Evolutionary conservation across 1,139 yeast genomes (phyloP).

Genomic region (Martiniozyma asiatica): DNA sequence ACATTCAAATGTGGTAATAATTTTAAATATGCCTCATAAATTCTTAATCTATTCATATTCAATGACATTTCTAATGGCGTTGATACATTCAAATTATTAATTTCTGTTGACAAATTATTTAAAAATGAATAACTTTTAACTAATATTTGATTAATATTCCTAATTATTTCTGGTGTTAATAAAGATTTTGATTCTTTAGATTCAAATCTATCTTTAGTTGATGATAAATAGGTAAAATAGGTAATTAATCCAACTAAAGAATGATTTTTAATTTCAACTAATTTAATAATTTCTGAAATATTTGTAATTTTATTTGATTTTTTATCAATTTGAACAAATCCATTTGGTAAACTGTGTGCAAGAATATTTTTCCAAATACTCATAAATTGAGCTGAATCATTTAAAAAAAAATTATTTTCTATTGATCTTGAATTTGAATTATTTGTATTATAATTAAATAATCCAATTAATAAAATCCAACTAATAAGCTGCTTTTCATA

Average conservation of each 20-base stretch:
- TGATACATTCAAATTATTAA: constrained; percentile 8
- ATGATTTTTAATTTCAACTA: constrained; percentile 35
- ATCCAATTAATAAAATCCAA: constrained; percentile 71
- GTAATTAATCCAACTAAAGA: constrained; percentile 34
- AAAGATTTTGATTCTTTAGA: constrained; percentile 11
- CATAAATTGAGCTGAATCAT: constrained; percentile 44
- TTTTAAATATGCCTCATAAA: constrained; percentile 31
- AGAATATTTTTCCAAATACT: constrained; percentile 76
- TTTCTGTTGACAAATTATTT: constrained; percentile 19
- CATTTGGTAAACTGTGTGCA: constrained; percentile 32
- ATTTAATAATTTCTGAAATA: constrained; percentile 29
- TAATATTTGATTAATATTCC: constrained; percentile 32
- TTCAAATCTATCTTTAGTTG: constrained; percentile 13
- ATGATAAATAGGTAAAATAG: constrained; percentile 25
- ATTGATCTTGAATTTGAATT: too few species aligned
- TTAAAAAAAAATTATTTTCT: constrained; percentile 51
- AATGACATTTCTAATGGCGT: constrained; percentile 17
- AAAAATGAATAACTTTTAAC: constrained; percentile 28
- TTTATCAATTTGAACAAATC: constrained; percentile 17
- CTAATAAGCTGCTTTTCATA: constrained; percentile 35
- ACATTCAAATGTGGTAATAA: constrained; percentile 27
- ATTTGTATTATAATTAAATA: constrained; percentile 56
- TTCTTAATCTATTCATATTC: constrained; percentile 29
- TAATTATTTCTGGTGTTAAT: constrained; percentile 28
- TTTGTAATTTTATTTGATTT: constrained; percentile 21